Base-by-base conservation (phyloP, 2,329 filamentous ascomycete genomes). In the Escovopsis sp. region DNA sequence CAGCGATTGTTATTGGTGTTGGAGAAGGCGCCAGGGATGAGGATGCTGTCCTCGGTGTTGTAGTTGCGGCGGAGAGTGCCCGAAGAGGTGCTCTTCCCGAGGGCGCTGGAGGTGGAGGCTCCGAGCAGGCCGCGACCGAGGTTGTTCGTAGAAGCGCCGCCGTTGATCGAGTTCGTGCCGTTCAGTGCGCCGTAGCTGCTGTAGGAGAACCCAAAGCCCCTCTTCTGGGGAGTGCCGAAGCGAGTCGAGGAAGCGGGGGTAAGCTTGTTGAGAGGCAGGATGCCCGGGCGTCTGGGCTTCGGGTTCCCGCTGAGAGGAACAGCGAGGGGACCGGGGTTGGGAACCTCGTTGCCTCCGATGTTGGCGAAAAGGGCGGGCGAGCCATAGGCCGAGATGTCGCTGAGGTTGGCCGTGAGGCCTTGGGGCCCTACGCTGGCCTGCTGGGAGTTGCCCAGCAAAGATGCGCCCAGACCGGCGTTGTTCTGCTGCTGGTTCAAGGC, bases 151-250 rank as follows among this genome's bases (percentile, higher is more conserved):
- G 83, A 82, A 59, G 80, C 85, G 3, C 59, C 60, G 36, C 75
- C 68, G 33, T 68, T 72, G 55, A 80, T 78, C 4, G 82, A 74
- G 19, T 74, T 75, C 51, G 77, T 85, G 44, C 70, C 80, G 33
- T 69, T 77, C 6, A 89, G 87, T 1, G 83, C 88, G 37, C 85
- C 86, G 53, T 94, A 94, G 3, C 81, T 87, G 49, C 87, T 94
- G 63, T 95, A 95, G 2, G 83, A 87, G 59, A 95, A 94, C 3
- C 89, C 89, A 56, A 85, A 95, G 5, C 85, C 86, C 43, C 82
- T 76, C 64, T 86, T 89, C 52, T 87, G 84, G 0, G 88, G 87
- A 0, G 87, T 94, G 28, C 80, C 74, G 44, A 88, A 80, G 39
- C 87, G 82, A 19, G 82, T 82, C 8, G 84, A 80, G 32, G 85